phyloP scores from a whole-genome alignment of 257 asterid genomes.

The Craterostigma plantagineum region DNA sequence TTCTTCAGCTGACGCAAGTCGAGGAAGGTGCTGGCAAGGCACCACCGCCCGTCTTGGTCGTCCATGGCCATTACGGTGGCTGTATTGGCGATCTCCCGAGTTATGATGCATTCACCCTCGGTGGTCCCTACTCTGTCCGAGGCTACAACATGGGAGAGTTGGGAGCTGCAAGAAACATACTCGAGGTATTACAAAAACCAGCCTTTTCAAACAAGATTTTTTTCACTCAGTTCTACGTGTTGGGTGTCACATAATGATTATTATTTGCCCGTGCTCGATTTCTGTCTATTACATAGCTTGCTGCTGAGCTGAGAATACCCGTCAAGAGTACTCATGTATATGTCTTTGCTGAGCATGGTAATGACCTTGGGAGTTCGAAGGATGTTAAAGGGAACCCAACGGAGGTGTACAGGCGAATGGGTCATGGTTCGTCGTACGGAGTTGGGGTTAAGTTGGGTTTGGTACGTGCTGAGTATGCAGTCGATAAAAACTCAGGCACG shows the following conservation, averaged over 20 bases:
- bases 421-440: conserved; percentile 89
- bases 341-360: conserved; percentile 89
- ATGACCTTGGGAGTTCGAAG: conserved; percentile 83
- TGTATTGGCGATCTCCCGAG: conserved; percentile 98
- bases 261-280: neutral
- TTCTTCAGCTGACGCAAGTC: conserved; percentile 63
- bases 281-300: conserved; percentile 28
- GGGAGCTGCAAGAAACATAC: conserved; percentile 83
- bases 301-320: conserved; percentile 80
- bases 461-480: conserved; percentile 85
- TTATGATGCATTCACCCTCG: conserved; percentile 86
- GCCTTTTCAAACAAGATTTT: neutral
- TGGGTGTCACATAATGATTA: too few species aligned
- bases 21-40: conserved; percentile 88
- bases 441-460: conserved; percentile 80
- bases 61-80: conserved; percentile 91
- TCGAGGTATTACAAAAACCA: conserved; percentile 28
- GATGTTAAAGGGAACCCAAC: conserved; percentile 96
- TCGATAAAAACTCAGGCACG: conserved; percentile 80
- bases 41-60: conserved; percentile 88
- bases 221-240: neutral
- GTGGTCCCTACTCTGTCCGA: conserved; percentile 95
- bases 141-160: conserved; percentile 98
- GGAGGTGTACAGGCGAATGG: conserved; percentile 79
- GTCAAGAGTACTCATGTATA: conserved; percentile 68